phyloP scores from a whole-genome alignment of 176 grass and related monocot species.

The Saccharum officinarum region DNA sequence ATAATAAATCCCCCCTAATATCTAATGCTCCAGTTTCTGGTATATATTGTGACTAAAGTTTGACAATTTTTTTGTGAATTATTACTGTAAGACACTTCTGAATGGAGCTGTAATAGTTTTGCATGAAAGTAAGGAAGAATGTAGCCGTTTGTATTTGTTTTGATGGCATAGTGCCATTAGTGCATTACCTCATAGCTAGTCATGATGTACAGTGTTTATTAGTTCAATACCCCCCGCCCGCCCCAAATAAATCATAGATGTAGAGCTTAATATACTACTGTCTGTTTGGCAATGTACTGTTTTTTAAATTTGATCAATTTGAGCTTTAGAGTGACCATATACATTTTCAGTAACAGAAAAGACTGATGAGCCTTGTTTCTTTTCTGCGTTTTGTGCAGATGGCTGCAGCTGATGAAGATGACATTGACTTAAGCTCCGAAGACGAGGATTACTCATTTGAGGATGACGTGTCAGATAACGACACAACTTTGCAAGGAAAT shows the following conservation, averaged over 20 bases:
- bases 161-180: not conserved
- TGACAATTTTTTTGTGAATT: not conserved
- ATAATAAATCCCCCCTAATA: not conserved
- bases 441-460: constrained; percentile 93
- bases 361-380: constrained; percentile 13
- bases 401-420: constrained; percentile 85
- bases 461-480: constrained; percentile 83
- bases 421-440: constrained; percentile 80
- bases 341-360: constrained; percentile 22
- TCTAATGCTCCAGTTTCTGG: not conserved
- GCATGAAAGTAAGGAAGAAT: not conserved
- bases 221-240: not conserved
- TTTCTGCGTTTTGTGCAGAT: constrained; percentile 59
- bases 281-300: not conserved
- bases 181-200: not conserved
- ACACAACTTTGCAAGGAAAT: constrained; percentile 59
- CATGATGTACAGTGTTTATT: not conserved
- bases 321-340: constrained; percentile 7
- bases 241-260: constrained; percentile 11
- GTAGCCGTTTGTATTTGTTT: not conserved
- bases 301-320: not conserved
- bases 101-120: not conserved
- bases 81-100: not conserved
- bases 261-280: constrained; percentile 22
- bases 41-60: not conserved